Base-by-base conservation (phyloP, 257 asterid species). In the Petunia secreta region DNA sequence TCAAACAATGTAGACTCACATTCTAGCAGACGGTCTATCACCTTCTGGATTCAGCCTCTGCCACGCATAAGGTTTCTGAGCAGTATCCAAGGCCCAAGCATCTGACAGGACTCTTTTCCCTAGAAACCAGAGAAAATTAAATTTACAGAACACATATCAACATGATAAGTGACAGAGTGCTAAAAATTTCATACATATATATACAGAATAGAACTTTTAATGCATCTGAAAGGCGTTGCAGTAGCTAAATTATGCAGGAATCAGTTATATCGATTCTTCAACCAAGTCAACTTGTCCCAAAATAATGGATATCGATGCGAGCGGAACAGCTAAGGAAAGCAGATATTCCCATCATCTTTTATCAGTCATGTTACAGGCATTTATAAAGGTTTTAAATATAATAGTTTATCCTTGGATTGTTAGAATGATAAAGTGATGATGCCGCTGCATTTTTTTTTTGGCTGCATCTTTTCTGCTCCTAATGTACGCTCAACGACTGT, bases 61-160 rank as follows among this genome's bases (percentile, higher is more conserved):
- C 99, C 99, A 96, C 60, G 59, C 95, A 82, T 96, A 96, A 2
- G 99, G 99, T 85, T 96, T 96, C 85, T 94, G 98, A 82, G 99
- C 98, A 79, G 99, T 96, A 82, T 96, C 99, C 89, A 96, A 91
- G 73, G 87, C 98, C 99, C 99, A 96, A 81, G 98, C 96, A 92
- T 96, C 99, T 53, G 99, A 91, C 68, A 96, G 88, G 84, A 89
- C 97, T 90, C 94, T 88, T 88, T 92, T 94, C 77, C 99, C 99
- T 96, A 87, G 75, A 84, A 86, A 82, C 50, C 16, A 50, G 44
- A 34, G 46, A 73, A 62, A 48, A 71, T 71, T 34, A 71, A 71
- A 71, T 44, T 5, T 48, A 50, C 11, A 34, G 8, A 50, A 11
- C 36, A 48, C 41, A 73, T 73, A 73, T n/a, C n/a, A 4, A 34